A percentile compares a stretch with the other conserved stretches of the same genome.
phyloP scores from a whole-genome alignment of 352 stramenopile genomes.

The Saprolegnia parasitica region DNA sequence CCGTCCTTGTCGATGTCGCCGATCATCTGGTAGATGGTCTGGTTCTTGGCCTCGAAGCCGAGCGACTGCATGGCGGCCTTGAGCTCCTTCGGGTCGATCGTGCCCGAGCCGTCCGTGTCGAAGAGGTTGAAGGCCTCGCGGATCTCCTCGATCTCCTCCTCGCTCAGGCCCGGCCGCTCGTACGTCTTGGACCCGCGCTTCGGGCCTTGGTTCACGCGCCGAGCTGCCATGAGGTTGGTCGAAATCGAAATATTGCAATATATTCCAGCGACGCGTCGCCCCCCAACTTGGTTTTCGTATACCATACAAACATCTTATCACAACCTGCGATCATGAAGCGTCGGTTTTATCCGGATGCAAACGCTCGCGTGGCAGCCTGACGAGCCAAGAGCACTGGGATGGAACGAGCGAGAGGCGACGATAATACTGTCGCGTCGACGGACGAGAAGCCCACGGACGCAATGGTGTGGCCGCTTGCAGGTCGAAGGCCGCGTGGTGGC shows the following conservation, averaged over 20 bases:
- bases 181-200: slow-evolving; percentile 30
- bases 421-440: too few relatives aligned
- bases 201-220: slow-evolving; percentile 27
- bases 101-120: slow-evolving; percentile 93
- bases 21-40: slow-evolving; percentile 98
- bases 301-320: background rate
- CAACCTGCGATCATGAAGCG: too few relatives aligned
- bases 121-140: slow-evolving; percentile 96
- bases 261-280: background rate
- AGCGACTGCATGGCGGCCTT: slow-evolving; percentile 95
- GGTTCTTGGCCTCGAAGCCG: slow-evolving; percentile 96
- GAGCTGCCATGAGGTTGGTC: background rate
- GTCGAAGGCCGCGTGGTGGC: too few relatives aligned
- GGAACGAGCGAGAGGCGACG: too few relatives aligned
- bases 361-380: too few relatives aligned
- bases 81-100: slow-evolving; percentile 94
- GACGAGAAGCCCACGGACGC: too few relatives aligned
- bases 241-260: background rate
- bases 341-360: too few relatives aligned
- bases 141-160: slow-evolving; percentile 95
- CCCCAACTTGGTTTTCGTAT: background rate
- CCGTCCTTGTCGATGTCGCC: slow-evolving; percentile 94
- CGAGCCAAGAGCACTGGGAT: too few relatives aligned
- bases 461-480: too few relatives aligned
- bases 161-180: slow-evolving; percentile 50